Percentiles rank a stretch among this genome's conserved stretches.
These are phyloP conservation scores for Colletotrichum liriopes DNA, from an alignment of 2,329 filamentous ascomycete genomes.

Conservation along the genomic window DNA sequence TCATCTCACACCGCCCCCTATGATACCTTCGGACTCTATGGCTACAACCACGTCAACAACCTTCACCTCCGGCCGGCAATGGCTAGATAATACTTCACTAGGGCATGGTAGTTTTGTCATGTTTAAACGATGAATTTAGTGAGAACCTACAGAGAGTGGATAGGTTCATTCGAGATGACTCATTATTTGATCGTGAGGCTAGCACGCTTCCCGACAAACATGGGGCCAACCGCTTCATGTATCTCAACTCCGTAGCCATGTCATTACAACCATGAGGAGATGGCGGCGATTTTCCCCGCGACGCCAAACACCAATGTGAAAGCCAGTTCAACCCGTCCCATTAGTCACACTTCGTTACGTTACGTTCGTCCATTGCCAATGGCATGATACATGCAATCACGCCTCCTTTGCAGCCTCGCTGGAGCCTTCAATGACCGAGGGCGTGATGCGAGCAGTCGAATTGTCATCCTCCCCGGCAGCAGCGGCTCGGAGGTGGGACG, in stretches of 20 bases:
- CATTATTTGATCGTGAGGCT: not conserved
- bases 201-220: not conserved
- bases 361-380: not conserved
- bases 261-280: conserved; percentile 9
- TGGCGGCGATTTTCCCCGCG: not conserved
- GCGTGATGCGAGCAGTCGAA: conserved; percentile 21
- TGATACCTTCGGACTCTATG: not conserved
- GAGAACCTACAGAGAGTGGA: not conserved
- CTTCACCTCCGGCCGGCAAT: too few species aligned
- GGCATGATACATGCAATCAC: not conserved
- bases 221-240: not conserved
- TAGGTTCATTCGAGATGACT: not conserved
- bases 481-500: conserved; percentile 65
- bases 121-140: too few species aligned
- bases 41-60: not conserved
- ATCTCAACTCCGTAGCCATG: conserved; percentile 21
- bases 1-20: not conserved
- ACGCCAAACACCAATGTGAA: conserved; percentile 18
- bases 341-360: not conserved
- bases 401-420: conserved; percentile 21
- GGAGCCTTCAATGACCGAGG: conserved; percentile 4
- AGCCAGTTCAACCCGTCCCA: conserved; percentile 3
- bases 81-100: too few species aligned
- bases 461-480: conserved; percentile 59
- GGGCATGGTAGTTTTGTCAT: not conserved